Evolutionary conservation across 352 stramenopile genomes (phyloP), one percentile per base, ranked within the genome.

Genomic region (Globisporangium rhizosaccharum): DNA sequence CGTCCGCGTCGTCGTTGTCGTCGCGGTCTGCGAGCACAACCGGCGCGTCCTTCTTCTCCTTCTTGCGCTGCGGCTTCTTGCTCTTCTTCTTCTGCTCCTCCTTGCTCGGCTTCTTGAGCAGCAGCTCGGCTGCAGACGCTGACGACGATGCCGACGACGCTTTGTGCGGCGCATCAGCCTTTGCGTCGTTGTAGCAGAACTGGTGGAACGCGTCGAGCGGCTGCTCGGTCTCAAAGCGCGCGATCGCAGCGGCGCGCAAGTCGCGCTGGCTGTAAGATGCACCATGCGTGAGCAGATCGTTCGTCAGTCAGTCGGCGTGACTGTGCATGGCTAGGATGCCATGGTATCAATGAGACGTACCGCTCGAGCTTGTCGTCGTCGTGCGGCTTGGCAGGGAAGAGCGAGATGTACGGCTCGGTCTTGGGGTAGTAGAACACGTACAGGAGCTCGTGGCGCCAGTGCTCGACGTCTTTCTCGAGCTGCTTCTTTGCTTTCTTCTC

Each of bases 351-450:
- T 28, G 6, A 25, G 3, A 51, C 17, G 51, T 63, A 79, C 69
- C 70, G 66, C 42, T 76, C 66, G 49, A 76, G 64, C 14, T 79
- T 70, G 14, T 82, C 71, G n/a, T 80, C 70, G 23, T 74, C 67
- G 61, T 84, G 79, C 28, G 78, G 66, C 49, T 74, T 72, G 26
- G 70, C 68, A 10, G 80, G 76, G 61, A 88, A 89, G 20, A 92
- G 62, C 41, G 82, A 79, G 42, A 92, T 66, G 69, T 88, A 92
- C 48, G 72, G 75, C 62, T 90, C 78, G 25, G 42, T 59, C 56
- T 87, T 90, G 0, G 82, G 82, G 66, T 78, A 92, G 74, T 88
- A 92, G 67, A 85, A 92, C 20, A 92, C 72, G 69, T 92, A 92
- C 71, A 88, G 85, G 65, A 92, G 77, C 53, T 92, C 67, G 30